Evolutionary conservation across 306 rosid genomes (phyloP), one percentile per base, ranked within the genome.

Genomic region (Lupinus albus): DNA sequence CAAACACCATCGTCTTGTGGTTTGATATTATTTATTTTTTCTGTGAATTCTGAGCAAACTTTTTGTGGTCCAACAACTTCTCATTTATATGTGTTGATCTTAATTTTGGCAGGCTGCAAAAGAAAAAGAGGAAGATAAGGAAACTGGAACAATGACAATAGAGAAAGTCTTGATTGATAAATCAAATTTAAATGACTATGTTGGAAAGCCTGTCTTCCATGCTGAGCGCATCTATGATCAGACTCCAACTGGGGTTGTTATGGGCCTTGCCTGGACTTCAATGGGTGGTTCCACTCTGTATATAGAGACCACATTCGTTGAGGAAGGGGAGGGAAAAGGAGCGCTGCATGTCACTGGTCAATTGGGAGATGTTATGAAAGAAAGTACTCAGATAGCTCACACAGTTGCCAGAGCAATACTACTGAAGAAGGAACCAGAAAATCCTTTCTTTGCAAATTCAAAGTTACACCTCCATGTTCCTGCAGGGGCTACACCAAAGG

Each of bases 261-360:
- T 94, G 99, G 99, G 99, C 77, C 97, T 94, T 59, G 99, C 99
- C 61, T 94, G 99, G 99, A 90, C 99, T 39, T 86, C 99, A 66
- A 90, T 94, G 99, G 99, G 99, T 14, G 99, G 99, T 32, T 94
- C 97, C 72, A 94, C 99, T 1, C 82, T 94, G 53, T 94, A 94
- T 77, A 86, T 94, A 69, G 99, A 90, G 82, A 94, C 99, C 17
- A 79, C 89, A 57, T 66, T 78, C 36, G 71, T 90, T 71, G 97
- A 94, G 77, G 84, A 91, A 85, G 92, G 84, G 75, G 97, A 94
- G 28, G 97, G 95, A 28, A 94, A 94, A 81, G 97, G 92, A 39
- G 63, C 89, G 4, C 88, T 94, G 8, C 78, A 84, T 53, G 16
- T 77, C 69, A 94, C 99, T n/a, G 99, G 99, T 75, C 99, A 94